Base-by-base conservation (phyloP, 768 basidiomycete species). In the Termitomyces sp. region DNA sequence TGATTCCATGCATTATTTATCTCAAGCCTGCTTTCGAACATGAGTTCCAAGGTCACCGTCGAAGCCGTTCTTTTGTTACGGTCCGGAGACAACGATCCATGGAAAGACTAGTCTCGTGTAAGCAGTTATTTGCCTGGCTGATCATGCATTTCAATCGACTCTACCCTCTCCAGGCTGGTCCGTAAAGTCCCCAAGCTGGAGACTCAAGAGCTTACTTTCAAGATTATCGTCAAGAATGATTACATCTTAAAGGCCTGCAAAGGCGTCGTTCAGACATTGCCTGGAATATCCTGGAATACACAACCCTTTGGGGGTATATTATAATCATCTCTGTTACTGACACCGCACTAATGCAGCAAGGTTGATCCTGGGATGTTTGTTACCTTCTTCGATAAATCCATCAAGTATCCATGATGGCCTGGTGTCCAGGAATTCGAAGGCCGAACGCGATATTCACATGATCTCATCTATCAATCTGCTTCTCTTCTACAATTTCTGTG, bases 61-160 rank as follows among this genome's bases (percentile, higher is more conserved):
- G 83, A 85, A 65, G 67, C 70, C 5, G 55, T 75, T 33, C 76
- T 78, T 12, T 59, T 76, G 23, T 65, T 78, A 21, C 68, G 68
- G 21, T 69, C 64, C 10, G 71, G 72, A 0, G 69, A 67, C 17
- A 78, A 79, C 54, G 84, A 85, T 58, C 72, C 73, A 3, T 84
- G 82, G 83, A 80, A 78, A 65, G 76, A 81, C 38, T 85, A 78
- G 77, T 60, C 80, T 85, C 50, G 79, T 81, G 78, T 79, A 64
- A 28, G 75, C 60, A 31, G 23, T 7, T 8, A 23, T 17, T 11
- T 38, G 33, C 11, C 21, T 26, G 28, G 11, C 17, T n/a, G 8
- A 6, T 15, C 8, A 19, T 37, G 10, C 2, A 17, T n/a, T 8
- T 19, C 11, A 33, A 19, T 5, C n/a, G 11, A 37, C n/a, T 28